phyloP scores from a whole-genome alignment of 140 eudicot species.

The Senecio squalidus region DNA sequence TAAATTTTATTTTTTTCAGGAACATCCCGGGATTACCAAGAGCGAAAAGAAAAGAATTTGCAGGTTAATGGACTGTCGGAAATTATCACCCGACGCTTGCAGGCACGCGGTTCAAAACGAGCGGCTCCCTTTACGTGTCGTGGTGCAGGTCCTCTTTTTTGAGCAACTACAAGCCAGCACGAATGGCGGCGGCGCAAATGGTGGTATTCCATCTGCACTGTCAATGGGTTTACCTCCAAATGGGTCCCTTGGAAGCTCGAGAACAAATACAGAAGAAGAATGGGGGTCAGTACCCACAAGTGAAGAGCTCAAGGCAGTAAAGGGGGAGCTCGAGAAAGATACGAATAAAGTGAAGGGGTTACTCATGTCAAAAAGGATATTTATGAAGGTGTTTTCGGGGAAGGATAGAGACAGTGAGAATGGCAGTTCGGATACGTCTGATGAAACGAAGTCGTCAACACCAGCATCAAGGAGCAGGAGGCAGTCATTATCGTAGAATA shows the following conservation, averaged over 20 bases:
- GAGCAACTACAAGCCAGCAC: conserved; percentile 59
- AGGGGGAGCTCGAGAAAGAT: conserved; percentile 43
- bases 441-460: conserved; percentile 51
- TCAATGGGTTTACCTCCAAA: conserved; percentile 24
- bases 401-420: conserved; percentile 68
- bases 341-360: conserved; percentile 34
- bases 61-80: conserved; percentile 77
- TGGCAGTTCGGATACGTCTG: conserved; percentile 86
- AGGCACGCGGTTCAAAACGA: conserved; percentile 83
- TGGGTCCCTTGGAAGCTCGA: conserved; percentile 75
- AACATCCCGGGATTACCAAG: conserved; percentile 69
- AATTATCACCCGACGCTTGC: conserved; percentile 77
- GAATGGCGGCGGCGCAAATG: conserved; percentile 18
- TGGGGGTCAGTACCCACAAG: conserved; percentile 67
- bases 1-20: conserved; percentile 32
- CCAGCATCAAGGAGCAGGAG: conserved; percentile 66
- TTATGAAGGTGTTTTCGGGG: conserved; percentile 79
- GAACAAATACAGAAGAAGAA: conserved; percentile 82
- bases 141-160: conserved; percentile 84
- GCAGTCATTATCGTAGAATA: conserved; percentile 37
- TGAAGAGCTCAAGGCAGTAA: conserved; percentile 65
- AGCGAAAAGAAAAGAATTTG: conserved; percentile 79
- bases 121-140: conserved; percentile 83
- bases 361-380: conserved; percentile 49
- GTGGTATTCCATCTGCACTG: conserved; percentile 15